Base-by-base conservation (phyloP, 116 monocot genomes). In the Phalaenopsis hybrid region DNA sequence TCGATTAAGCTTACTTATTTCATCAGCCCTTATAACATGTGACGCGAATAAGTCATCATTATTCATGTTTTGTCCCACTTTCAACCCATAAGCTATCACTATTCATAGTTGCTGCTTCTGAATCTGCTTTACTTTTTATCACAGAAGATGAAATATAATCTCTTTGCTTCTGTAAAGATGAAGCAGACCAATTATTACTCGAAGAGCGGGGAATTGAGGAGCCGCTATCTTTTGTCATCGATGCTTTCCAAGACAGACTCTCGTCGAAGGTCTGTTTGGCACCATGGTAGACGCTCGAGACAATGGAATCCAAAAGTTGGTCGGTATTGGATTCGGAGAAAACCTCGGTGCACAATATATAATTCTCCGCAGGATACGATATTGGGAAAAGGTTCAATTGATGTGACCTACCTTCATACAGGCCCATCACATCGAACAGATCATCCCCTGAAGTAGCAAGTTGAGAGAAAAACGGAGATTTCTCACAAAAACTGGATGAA, bases 261-360 rank as follows among this genome's bases (percentile, higher is more conserved):
- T 82, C 86, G 76, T 86, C 67, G 44, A 59, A 55, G 13, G 13
- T 63, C 7, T 75, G 79, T 57, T 78, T 85, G 11, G 79, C 74
- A 81, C 65, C 49, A 28, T 58, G 33, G 21, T 76, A 85, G 80
- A 88, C 23, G 31, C 79, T 85, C 52, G 83, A 85, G 58, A 88
- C 55, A 59, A 88, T 57, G 13, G 88, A 83, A 83, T 88, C 88
- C 77, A 88, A 81, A 46, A 88, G 63, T 75, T 88, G 89, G 49
- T 89, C 84, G 57, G 80, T 72, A 44, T 84, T 82, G 67, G 80
- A 76, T 68, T 61, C 50, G 8, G 84, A 84, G 28, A 86, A 86
- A n/a, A 86, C 73, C 48, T 74, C 86, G n/a, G 78, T 52, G 65
- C 80, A 79, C 44, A 83, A 79, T 41, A 83, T 55, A 44, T 70